Conservation (phyloP, 805 yeast species). For the Candida khao-thaluensis region DNA sequence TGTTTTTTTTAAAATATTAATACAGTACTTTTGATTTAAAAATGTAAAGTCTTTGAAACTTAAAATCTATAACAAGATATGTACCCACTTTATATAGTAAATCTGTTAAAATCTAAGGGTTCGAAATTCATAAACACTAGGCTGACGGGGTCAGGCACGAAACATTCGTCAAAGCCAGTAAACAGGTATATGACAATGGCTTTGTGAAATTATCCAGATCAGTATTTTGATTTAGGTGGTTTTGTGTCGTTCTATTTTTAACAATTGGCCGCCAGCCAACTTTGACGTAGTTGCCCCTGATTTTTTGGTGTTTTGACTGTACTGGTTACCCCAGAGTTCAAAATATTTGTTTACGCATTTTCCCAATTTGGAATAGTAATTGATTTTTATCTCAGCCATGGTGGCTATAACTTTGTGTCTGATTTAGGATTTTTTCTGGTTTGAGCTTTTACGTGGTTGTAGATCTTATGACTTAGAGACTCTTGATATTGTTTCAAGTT, state of each 20-base stretch:
- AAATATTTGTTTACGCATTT: neutral
- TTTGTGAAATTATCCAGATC: neutral
- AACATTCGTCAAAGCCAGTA: constrained; percentile 2
- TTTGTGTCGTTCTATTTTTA: neutral
- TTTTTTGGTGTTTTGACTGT: neutral
- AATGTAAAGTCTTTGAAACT: constrained; percentile 2
- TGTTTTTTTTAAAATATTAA: constrained; percentile 3
- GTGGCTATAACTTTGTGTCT: too few species aligned
- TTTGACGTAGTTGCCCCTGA: constrained; percentile 3
- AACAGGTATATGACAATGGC: neutral
- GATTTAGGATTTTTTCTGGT: too few species aligned
- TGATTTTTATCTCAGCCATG: constrained; percentile 1
- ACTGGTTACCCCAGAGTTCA: constrained; percentile 3
- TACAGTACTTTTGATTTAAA: too few species aligned
- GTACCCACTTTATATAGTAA: neutral
- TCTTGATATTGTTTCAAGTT: too few species aligned
- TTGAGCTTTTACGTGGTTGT: too few species aligned
- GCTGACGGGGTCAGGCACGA: constrained; percentile 8
- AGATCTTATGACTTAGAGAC: too few species aligned
- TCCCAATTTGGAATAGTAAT: constrained; percentile 1
- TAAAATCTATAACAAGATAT: neutral
- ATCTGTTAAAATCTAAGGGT: too few species aligned
- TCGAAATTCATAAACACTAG: constrained; percentile 13
- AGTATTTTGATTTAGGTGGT: neutral
- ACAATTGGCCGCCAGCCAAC: neutral